Base-by-base conservation (phyloP, 2,329 filamentous ascomycete species). In the Dothidotthia symphoricarpi region DNA sequence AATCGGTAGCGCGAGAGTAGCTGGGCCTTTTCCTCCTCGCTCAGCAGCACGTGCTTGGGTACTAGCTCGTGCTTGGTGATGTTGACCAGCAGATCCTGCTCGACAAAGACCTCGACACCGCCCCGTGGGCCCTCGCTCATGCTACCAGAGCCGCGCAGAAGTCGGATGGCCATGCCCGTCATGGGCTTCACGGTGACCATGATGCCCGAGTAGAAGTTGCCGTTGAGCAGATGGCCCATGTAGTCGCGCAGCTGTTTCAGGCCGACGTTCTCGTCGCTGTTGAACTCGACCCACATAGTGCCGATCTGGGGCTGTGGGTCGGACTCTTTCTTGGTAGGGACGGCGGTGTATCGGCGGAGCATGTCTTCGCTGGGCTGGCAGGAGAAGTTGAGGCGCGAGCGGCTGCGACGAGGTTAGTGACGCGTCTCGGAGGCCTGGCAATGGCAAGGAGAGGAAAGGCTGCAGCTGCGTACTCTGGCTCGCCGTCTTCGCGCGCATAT, bases 51-150 rank as follows among this genome's bases (percentile, higher is more conserved):
- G 65, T 98, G 93, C 66, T 86, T 89, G 29, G 93, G 93, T 19
- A 98, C 93, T 39, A 98, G 79, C 71, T 97, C 91, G 73, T 98
- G 93, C 68, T 90, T 87, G 43, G 91, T 97, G 69, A 98, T 97
- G 72, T 98, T 98, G 69, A 98, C 90, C 43, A 97, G 77, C 57
- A 98, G 71, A 70, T 98, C 93, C 67, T 93, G 86, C 75, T 97
- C 93, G 57, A 91, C 81, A 74, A 98, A 98, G 65, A 88, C 88
- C 74, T 98, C 93, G 61, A 96, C 88, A 61, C 86, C 82, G 38
- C 85, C 86, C 73, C 94, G 94, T 67, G 91, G 82, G 0, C 60
- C 60, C 19, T 63, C 61, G 25, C 45, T 53, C 31, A 64, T 45
- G 27, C 42, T 44, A 4, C 54, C 39, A 1, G 58, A 51, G 44